Evolutionary conservation across 176 grass and related monocot genomes (phyloP).

Genomic region (Cymbopogon citratus): DNA sequence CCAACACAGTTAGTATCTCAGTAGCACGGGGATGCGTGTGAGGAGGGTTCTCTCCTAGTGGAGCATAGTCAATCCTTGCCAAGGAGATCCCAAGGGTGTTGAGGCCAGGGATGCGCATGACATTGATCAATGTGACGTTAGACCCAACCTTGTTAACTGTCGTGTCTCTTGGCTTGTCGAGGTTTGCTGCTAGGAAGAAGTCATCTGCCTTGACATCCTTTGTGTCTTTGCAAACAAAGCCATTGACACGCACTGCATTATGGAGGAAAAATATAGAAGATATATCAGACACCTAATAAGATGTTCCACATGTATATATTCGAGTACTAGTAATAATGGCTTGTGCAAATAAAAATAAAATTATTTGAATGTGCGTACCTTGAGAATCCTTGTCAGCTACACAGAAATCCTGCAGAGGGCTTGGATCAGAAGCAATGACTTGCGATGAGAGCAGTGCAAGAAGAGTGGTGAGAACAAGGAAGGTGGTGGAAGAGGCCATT

Average conservation of each 20-base stretch:
- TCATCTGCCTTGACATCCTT: neutral
- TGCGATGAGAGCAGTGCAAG: neutral
- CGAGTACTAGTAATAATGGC: too few relatives aligned
- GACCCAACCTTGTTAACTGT: neutral
- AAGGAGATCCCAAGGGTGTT: constrained; percentile 29
- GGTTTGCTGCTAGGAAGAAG: neutral
- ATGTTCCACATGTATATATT: neutral
- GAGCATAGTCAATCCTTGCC: neutral
- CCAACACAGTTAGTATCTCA: neutral
- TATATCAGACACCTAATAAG: neutral
- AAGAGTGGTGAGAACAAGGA: neutral
- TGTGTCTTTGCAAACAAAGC: constrained; percentile 13
- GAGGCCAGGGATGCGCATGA: neutral
- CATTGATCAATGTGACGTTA: constrained; percentile 4
- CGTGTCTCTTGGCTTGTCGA: neutral
- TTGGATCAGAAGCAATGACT: constrained; percentile 6
- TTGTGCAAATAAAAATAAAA: neutral
- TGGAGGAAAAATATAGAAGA: neutral
- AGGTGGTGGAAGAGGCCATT: neutral
- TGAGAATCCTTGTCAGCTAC: constrained; percentile 9
- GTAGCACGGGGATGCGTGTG: neutral
- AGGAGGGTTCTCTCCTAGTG: neutral
- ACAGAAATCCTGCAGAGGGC: constrained; percentile 21
- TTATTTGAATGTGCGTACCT: neutral
- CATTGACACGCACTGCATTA: constrained; percentile 14